Conservation (phyloP, 2,329 filamentous ascomycete genomes). For the Monascus ruber region DNA sequence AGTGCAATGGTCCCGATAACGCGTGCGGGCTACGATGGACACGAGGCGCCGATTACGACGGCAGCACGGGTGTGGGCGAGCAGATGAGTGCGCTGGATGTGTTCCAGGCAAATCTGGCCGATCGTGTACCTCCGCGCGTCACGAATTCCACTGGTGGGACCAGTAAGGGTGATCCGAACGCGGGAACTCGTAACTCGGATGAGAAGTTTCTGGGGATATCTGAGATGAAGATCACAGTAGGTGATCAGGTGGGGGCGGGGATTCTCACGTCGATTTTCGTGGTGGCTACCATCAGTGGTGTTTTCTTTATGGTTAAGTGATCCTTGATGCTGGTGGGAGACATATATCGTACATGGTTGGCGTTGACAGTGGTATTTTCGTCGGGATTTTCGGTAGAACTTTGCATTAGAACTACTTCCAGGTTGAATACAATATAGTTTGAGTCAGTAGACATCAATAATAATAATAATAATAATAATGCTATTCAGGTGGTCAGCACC, state of each 20-base stretch:
- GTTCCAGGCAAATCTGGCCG: constrained; percentile 44
- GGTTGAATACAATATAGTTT: too few relatives aligned
- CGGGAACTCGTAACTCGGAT: constrained; percentile 30
- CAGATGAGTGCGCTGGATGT: constrained; percentile 61
- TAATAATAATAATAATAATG: too few relatives aligned
- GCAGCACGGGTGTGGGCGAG: constrained; percentile 52
- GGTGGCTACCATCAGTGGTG: constrained; percentile 43
- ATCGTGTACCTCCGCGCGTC: constrained; percentile 28
- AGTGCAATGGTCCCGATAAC: constrained; percentile 14
- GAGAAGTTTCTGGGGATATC: constrained; percentile 21
- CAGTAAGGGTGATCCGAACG: constrained; percentile 32
- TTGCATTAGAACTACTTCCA: too few relatives aligned
- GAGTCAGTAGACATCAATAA: too few relatives aligned
- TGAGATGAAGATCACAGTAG: constrained; percentile 38
- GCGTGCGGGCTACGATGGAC: constrained; percentile 23
- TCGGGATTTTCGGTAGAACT: too few relatives aligned
- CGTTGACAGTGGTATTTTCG: too few relatives aligned
- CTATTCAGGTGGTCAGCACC: too few relatives aligned
- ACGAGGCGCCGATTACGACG: constrained; percentile 42
- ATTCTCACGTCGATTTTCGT: constrained; percentile 52
- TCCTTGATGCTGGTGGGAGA: too few relatives aligned
- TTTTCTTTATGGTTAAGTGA: neutral
- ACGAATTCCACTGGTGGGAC: constrained; percentile 44
- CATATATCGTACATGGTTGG: too few relatives aligned
- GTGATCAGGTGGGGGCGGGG: constrained; percentile 56